Conservation (phyloP, 169 alveolate genomes). For the Perkinsus chesapeaki region DNA sequence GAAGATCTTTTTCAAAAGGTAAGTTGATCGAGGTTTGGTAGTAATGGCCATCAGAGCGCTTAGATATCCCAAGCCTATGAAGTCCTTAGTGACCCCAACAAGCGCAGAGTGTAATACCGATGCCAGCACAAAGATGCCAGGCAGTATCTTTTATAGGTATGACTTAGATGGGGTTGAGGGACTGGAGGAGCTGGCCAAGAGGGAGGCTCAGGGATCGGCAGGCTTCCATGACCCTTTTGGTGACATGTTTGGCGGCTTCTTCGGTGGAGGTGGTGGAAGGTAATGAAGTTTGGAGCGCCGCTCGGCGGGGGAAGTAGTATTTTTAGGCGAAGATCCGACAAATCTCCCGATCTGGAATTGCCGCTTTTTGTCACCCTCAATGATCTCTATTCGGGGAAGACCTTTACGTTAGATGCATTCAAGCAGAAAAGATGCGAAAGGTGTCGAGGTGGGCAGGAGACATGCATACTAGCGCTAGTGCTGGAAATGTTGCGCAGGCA, state of each 20-base stretch:
- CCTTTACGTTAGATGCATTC: background rate
- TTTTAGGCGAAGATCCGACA: background rate
- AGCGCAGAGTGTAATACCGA: conserved; percentile 49
- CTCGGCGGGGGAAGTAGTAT: background rate
- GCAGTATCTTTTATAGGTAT: conserved; percentile 25
- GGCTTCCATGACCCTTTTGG: conserved; percentile 11
- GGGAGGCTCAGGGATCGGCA: conserved; percentile 54
- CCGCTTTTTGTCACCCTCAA: background rate
- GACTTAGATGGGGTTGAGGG: conserved; percentile 79
- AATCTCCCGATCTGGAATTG: background rate
- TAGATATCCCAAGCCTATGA: conserved; percentile 57
- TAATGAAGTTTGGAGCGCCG: too few relatives aligned
- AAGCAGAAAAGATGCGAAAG: conserved; percentile 34
- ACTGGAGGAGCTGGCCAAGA: conserved; percentile 43
- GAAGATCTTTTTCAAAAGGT: conserved; percentile 65
- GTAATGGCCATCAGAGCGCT: background rate
- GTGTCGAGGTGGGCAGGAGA: conserved; percentile 35
- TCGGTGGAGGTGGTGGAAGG: conserved; percentile 44
- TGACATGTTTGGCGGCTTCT: conserved; percentile 60
- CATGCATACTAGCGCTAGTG: conserved; percentile 26
- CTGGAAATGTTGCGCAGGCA: conserved; percentile 58
- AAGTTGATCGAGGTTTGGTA: conserved; percentile 15
- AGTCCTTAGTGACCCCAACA: conserved; percentile 68
- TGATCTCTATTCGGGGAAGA: background rate
- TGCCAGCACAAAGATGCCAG: background rate